Evolutionary conservation across 306 rosid genomes (phyloP), one percentile per base, ranked within the genome.

Genomic region (Cucumis cinereus): DNA sequence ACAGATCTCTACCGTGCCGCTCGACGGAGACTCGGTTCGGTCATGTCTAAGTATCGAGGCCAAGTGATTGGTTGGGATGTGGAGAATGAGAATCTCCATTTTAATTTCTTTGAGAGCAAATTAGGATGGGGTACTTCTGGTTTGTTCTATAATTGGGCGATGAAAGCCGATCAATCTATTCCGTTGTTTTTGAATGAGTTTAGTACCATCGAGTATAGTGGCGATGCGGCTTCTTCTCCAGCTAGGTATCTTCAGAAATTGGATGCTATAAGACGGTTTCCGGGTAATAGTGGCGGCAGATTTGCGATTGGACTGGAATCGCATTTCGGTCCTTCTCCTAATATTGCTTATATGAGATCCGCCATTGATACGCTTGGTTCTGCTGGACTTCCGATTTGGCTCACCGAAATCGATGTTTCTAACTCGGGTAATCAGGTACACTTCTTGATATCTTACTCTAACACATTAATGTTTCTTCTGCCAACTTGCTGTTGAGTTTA

Each of bases 61-160:
- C 79, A 86, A 74, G 56, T 93, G 28, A 84, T 88, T 68, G 88
- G 76, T 10, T 93, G 93, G 98, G 98, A 93, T 79, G 96, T 91
- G 73, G 87, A 82, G 1, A 93, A 93, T 71, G 98, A 93, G 66
- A 86, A 91, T 73, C 8, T 93, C 26, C 97, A 91, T 70, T 75
- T 79, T 9, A 40, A 81, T 2, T 90, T 86, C 77, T 93, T 88
- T 1, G 93, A 91, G 79, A 24, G 38, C 8, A 84, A 74, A 73
- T 84, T 85, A 52, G 91, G 92, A 50, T 9, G 0, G 8, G 0
- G 0, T 17, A 78, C 88, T 60, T 88, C 93, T 6, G 67, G 82
- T 2, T 2, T 12, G 30, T 53, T 84, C 3, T 88, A 87, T 54
- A 85, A 75, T 10, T 57, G 45, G 75, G 96, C 80, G 70, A 81